Evolutionary conservation across 2,329 filamentous ascomycete species (phyloP).

Genomic region (Hypoxylon sp.): DNA sequence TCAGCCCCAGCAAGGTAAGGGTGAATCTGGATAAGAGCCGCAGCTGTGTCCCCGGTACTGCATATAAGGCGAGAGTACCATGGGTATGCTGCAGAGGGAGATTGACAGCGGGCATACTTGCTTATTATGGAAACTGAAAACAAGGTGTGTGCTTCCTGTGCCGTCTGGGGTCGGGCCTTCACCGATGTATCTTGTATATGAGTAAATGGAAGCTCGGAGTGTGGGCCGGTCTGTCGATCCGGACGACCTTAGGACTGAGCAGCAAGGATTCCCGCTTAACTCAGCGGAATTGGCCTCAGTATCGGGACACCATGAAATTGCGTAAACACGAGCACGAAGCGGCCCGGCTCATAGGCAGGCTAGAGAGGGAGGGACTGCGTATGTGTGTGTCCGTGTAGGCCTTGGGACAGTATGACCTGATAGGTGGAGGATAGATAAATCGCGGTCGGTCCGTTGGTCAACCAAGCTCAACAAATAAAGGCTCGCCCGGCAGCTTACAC

Average conservation of each 20-base stretch:
- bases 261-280: constrained; percentile 42
- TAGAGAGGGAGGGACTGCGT: constrained; percentile 15
- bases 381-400: constrained; percentile 22
- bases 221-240: constrained; percentile 51
- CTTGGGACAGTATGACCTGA: constrained; percentile 25
- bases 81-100: constrained; percentile 50
- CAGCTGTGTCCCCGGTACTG: constrained; percentile 50
- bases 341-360: constrained; percentile 27
- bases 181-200: constrained; percentile 46
- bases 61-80: constrained; percentile 53
- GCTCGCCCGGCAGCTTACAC: constrained; percentile 40
- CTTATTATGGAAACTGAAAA: constrained; percentile 54
- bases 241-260: constrained; percentile 44
- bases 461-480: constrained; percentile 40
- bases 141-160: constrained; percentile 44
- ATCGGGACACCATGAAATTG: constrained; percentile 32
- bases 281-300: constrained; percentile 36
- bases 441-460: constrained; percentile 40
- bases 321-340: constrained; percentile 23
- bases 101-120: constrained; percentile 60
- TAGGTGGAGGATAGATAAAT: constrained; percentile 29
- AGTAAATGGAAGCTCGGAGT: constrained; percentile 44
- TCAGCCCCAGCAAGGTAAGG: constrained; percentile 44
- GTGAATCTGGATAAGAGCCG: constrained; percentile 47
- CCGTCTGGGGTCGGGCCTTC: constrained; percentile 47